These are phyloP conservation scores for Nemania abortiva DNA, from an alignment of 2,329 filamentous ascomycete species.

Conservation along the genomic window DNA sequence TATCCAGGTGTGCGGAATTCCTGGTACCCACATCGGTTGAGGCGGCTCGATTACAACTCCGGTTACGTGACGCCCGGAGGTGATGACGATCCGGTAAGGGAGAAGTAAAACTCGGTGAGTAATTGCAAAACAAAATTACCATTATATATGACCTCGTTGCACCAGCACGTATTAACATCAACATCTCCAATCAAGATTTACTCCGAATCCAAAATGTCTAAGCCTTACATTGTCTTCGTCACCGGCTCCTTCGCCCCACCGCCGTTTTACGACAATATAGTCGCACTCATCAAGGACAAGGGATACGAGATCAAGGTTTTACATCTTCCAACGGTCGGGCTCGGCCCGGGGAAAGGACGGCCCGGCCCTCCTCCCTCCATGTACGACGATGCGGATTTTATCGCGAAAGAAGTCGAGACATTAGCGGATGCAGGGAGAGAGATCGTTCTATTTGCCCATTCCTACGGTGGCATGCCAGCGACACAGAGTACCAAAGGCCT, in stretches of 20 bases:
- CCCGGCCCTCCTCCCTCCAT: slow-evolving; percentile 42
- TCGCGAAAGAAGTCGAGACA: slow-evolving; percentile 50
- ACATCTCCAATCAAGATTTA: neutral
- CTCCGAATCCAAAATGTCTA: slow-evolving; percentile 36
- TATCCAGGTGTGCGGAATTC: neutral
- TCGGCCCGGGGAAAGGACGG: slow-evolving; percentile 19
- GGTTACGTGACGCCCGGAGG: neutral
- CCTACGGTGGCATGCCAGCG: slow-evolving; percentile 46
- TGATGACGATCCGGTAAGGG: neutral
- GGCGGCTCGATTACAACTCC: neutral
- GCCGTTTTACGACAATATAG: slow-evolving; percentile 38
- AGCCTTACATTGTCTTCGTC: slow-evolving; percentile 41
- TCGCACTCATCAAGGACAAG: slow-evolving; percentile 30
- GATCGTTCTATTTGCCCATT: slow-evolving; percentile 45
- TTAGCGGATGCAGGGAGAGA: slow-evolving; percentile 52
- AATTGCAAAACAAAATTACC: neutral
- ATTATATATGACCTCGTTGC: neutral
- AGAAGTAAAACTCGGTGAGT: neutral
- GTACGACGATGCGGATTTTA: slow-evolving; percentile 53
- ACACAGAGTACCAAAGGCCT: slow-evolving; percentile 53
- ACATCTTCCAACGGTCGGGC: slow-evolving; percentile 36
- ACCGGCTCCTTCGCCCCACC: slow-evolving; percentile 43
- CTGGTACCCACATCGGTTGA: neutral
- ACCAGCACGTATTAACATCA: neutral
- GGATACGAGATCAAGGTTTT: slow-evolving; percentile 46